Evolutionary conservation across 768 basidiomycete genomes (phyloP).

Genomic region (Serendipita sp.): DNA sequence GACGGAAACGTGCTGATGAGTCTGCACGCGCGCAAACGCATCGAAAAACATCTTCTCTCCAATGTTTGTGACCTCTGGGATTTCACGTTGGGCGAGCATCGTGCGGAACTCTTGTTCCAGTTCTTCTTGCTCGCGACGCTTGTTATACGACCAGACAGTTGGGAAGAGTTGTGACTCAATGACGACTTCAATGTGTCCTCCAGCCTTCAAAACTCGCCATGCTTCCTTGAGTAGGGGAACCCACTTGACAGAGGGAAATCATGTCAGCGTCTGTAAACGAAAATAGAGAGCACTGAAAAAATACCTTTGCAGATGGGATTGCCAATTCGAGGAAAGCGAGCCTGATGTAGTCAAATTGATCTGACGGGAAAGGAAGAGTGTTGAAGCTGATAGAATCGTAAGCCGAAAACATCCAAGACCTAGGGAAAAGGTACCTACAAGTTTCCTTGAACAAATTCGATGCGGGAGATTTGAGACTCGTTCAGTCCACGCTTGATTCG

Average conservation of each 20-base stretch:
- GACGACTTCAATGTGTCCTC: neutral
- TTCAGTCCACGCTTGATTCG: neutral
- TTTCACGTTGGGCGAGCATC: neutral
- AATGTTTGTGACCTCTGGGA: neutral
- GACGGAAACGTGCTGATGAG: neutral
- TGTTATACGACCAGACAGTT: neutral
- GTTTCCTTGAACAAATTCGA: neutral
- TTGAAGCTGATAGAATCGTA: neutral
- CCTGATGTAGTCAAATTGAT: neutral
- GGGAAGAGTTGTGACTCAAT: neutral
- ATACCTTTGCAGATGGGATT: neutral
- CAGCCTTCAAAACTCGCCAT: neutral
- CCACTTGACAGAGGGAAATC: neutral
- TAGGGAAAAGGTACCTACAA: neutral
- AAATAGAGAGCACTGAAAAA: neutral
- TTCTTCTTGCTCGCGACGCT: neutral
- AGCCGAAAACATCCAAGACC: neutral
- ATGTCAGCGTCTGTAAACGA: neutral
- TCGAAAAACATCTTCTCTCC: neutral
- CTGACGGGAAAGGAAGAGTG: neutral
- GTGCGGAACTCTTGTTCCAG: neutral
- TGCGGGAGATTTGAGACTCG: neutral
- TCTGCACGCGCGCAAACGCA: neutral
- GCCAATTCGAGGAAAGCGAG: neutral
- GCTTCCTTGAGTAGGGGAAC: neutral